Evolutionary conservation across 2,329 filamentous ascomycete genomes (phyloP).

Genomic region (Hortaea werneckii): DNA sequence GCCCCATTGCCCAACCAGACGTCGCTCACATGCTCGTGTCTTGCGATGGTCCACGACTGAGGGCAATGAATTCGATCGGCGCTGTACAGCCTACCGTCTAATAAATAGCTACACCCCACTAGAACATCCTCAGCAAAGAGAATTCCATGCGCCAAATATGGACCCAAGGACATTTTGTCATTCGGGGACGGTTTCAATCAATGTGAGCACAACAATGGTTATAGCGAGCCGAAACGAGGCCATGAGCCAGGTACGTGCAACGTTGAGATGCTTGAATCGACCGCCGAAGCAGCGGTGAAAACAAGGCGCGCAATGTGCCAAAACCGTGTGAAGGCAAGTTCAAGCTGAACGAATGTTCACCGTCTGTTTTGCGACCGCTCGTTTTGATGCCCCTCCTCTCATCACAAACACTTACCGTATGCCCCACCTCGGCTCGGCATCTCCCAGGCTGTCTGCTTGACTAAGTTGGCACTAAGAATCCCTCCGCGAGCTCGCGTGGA

Average conservation of each 20-base stretch:
- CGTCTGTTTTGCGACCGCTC: not conserved
- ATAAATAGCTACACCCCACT: no score
- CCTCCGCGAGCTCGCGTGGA: slow-evolving; percentile 1
- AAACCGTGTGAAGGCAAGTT: no score
- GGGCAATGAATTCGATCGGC: not conserved
- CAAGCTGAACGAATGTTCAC: not conserved
- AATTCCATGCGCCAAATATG: no score
- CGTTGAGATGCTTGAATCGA: not conserved
- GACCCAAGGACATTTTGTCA: not conserved
- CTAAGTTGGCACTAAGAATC: not conserved
- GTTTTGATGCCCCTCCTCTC: not conserved
- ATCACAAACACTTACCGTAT: not conserved
- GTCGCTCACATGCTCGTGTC: not conserved
- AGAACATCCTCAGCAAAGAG: no score
- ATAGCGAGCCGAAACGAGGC: no score
- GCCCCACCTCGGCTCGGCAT: not conserved
- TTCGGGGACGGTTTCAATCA: not conserved
- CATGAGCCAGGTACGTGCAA: no score
- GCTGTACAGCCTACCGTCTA: no score
- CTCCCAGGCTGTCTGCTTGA: not conserved
- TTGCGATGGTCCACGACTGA: not conserved
- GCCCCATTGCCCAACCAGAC: not conserved
- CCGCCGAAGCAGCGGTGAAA: not conserved
- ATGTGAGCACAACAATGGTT: not conserved
- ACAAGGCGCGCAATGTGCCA: no score